Conservation (phyloP, 1,139 yeast species). For the Geotrichum siamense region DNA sequence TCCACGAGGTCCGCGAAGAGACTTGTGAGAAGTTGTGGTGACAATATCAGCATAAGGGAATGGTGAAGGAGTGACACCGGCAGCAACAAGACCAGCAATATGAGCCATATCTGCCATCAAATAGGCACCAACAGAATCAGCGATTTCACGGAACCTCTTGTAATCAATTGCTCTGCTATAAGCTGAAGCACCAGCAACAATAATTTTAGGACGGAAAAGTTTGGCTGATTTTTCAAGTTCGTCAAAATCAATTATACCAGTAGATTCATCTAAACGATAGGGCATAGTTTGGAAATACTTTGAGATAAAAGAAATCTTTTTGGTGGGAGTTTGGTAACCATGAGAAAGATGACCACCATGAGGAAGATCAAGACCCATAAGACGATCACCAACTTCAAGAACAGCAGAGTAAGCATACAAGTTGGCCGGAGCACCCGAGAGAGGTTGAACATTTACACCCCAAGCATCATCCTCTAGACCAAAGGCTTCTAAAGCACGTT, state of each 20-base stretch:
- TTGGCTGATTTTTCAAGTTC: conserved; percentile 84
- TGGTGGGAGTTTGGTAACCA: conserved; percentile 93
- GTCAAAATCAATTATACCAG: conserved; percentile 94
- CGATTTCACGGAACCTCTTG: conserved; percentile 91
- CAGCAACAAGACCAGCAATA: conserved; percentile 91
- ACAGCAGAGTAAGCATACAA: conserved; percentile 92
- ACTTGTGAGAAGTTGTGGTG: conserved; percentile 97
- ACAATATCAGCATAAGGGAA: conserved; percentile 95
- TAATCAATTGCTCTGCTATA: conserved; percentile 93
- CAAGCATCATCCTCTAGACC: conserved; percentile 71
- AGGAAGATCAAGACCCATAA: conserved; percentile 95
- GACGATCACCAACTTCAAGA: conserved; percentile 88
- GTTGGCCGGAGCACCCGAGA: conserved; percentile 97
- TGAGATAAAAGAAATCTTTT: conserved; percentile 92
- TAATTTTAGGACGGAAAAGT: conserved; percentile 87
- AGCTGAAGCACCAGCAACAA: conserved; percentile 97
- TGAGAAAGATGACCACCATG: conserved; percentile 98
- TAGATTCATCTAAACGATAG: conserved; percentile 81
- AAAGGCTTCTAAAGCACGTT: conserved; percentile 88
- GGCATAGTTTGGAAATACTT: conserved; percentile 99
- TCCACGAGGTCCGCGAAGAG: conserved; percentile 98
- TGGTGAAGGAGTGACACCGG: conserved; percentile 94
- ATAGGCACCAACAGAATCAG: conserved; percentile 95
- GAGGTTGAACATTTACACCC: conserved; percentile 97
- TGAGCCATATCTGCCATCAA: conserved; percentile 98